Base-by-base conservation (phyloP, 164 flowering plant genomes). In the Dillenia turbinata region DNA sequence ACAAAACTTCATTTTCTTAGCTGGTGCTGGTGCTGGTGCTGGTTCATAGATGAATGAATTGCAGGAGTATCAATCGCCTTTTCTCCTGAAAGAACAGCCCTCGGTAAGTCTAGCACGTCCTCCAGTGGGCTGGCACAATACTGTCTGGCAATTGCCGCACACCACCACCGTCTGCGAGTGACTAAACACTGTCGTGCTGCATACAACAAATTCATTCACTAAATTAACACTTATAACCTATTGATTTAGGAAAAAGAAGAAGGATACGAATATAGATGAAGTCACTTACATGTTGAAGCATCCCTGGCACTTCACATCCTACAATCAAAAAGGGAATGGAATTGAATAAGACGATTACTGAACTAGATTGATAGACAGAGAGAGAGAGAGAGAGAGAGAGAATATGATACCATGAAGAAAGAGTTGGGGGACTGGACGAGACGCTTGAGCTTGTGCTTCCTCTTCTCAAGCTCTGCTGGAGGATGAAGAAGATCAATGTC, bases 391-490 rank as follows among this genome's bases (percentile, higher is more conserved):
- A 16, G 1, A 16, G 54, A n/a, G 50, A 6, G 45, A 0, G n/a
- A 3, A 7, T 47, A 0, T 2, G 5, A 8, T 72, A 82, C 86
- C 85, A 84, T 81, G 78, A 84, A 84, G 71, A 81, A 81, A 10
- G 88, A 83, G 54, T 83, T 83, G 4, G 88, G 85, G 5, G 83
- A 75, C 53, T 77, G 88, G 8, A 84, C 85, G 13, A 84, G 77
- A 65, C 84, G 88, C 73, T 84, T 81, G 59, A 81, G 81, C 74
- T 84, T 84, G 82, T 84, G 88, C 77, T 73, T 84, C 79, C 61
- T 81, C 78, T 84, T 84, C 77, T 84, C 88, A 5, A 81, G 65
- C 60, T 81, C 84, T 0, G 82, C 79, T 5, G 85, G 88, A 46
- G 88, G 84, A 54, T 81, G 73, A 48, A 81, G 78, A 65, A 81